These are phyloP conservation scores for Lithospermum erythrorhizon DNA, from an alignment of 257 asterid species.

Conservation along the genomic window DNA sequence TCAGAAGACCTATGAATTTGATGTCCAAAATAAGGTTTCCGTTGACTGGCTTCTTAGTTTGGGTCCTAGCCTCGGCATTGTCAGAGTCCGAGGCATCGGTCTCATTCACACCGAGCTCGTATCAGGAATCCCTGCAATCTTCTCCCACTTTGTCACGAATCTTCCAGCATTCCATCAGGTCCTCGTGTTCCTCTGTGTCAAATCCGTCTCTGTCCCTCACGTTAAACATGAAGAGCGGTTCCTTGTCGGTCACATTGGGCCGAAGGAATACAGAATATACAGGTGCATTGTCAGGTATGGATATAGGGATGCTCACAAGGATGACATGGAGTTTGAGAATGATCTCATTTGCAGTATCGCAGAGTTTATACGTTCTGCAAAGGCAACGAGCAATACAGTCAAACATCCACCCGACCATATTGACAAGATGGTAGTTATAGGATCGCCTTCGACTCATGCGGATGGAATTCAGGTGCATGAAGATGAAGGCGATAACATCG, in stretches of 20 bases:
- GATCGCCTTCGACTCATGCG: constrained; percentile 53
- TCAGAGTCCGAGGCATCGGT: constrained; percentile 81
- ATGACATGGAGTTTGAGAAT: constrained; percentile 59
- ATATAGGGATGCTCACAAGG: constrained; percentile 76
- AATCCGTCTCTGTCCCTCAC: constrained; percentile 76
- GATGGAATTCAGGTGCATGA: constrained; percentile 33
- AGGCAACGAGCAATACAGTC: constrained; percentile 11
- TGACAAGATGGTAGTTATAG: constrained; percentile 61
- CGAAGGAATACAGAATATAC: constrained; percentile 62
- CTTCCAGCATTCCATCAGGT: constrained; percentile 95
- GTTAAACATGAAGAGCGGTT: constrained; percentile 74
- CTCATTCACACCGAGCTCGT: constrained; percentile 88
- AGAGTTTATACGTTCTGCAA: constrained; percentile 58
- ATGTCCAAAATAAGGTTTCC: constrained; percentile 80
- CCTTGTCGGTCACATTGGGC: constrained; percentile 74
- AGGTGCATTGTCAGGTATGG: constrained; percentile 83
- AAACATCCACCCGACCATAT: constrained; percentile 11
- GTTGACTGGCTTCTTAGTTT: constrained; percentile 79
- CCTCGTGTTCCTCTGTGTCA: constrained; percentile 72
- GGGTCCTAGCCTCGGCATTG: constrained; percentile 79
- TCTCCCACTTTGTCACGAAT: constrained; percentile 85
- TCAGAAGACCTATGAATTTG: constrained; percentile 65
- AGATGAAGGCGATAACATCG: constrained; percentile 18
- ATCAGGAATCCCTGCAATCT: constrained; percentile 83
- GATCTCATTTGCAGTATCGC: constrained; percentile 82